Evolutionary conservation across 805 yeast species (phyloP).

Genomic region (Spathaspora hagerdaliae): DNA sequence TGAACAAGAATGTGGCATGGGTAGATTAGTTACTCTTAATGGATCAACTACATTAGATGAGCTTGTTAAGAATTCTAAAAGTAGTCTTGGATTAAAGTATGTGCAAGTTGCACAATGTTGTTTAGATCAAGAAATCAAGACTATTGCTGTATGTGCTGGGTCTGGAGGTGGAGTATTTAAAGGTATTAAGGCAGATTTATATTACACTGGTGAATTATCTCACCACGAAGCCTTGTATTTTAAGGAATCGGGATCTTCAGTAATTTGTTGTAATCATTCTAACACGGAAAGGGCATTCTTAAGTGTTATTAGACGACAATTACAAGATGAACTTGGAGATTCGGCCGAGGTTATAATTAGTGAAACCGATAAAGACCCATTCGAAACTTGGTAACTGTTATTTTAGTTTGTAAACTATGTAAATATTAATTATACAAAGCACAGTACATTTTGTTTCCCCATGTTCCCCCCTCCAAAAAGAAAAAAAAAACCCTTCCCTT

Average conservation of each 20-base stretch:
- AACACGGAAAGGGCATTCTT: slow-evolving; percentile 91
- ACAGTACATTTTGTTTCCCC: too few species aligned
- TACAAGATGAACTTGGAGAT: slow-evolving; percentile 40
- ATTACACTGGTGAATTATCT: slow-evolving; percentile 87
- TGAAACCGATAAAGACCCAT: slow-evolving; percentile 63
- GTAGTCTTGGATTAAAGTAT: slow-evolving; percentile 44
- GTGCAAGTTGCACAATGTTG: slow-evolving; percentile 55
- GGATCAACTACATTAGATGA: slow-evolving; percentile 39
- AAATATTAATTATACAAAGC: too few species aligned
- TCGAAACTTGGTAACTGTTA: slow-evolving; percentile 19
- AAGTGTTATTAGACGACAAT: slow-evolving; percentile 45
- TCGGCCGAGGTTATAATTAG: slow-evolving; percentile 49
- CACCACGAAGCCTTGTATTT: slow-evolving; percentile 84
- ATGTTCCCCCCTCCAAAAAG: too few species aligned
- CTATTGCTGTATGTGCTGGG: slow-evolving; percentile 91
- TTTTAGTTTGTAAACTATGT: too few species aligned
- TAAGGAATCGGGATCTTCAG: slow-evolving; percentile 67
- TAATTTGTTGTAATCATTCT: slow-evolving; percentile 81
- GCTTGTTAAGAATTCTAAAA: slow-evolving; percentile 52
- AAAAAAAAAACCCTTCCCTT: too few species aligned
- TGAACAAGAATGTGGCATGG: slow-evolving; percentile 71
- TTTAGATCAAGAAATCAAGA: slow-evolving; percentile 35
- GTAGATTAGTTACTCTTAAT: slow-evolving; percentile 56
- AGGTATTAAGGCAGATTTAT: slow-evolving; percentile 62
- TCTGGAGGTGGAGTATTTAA: slow-evolving; percentile 80